These are phyloP conservation scores for Glycyrrhiza uralensis DNA, from an alignment of 306 rosid species.

Conservation along the genomic window DNA sequence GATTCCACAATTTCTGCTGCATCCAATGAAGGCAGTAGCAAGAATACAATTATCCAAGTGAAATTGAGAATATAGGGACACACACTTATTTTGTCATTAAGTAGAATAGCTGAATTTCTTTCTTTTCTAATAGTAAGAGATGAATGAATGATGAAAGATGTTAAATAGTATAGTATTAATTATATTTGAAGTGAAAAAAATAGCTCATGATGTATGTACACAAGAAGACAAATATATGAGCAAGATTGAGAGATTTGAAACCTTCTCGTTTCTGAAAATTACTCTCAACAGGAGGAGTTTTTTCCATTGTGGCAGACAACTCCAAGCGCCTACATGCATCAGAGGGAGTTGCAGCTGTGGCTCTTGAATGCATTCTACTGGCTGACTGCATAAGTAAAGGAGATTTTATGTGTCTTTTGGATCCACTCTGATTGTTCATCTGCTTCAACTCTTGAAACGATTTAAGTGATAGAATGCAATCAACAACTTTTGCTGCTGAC, in stretches of 20 bases:
- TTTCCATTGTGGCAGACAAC: constrained; percentile 54
- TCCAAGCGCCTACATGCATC: constrained; percentile 74
- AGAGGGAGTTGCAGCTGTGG: constrained; percentile 44
- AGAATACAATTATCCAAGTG: constrained; percentile 10
- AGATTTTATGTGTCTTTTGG: constrained; percentile 53
- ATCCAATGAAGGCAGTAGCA: constrained; percentile 17
- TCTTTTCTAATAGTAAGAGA: background rate
- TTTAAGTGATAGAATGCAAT: constrained; percentile 78
- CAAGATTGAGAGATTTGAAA: constrained; percentile 25
- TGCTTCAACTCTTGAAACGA: constrained; percentile 66
- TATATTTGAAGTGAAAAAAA: background rate
- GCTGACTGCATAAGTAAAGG: constrained; percentile 57
- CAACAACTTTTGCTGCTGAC: constrained; percentile 70
- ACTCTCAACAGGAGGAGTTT: constrained; percentile 33
- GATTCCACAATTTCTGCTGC: constrained; percentile 45
- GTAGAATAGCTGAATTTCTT: background rate
- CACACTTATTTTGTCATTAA: background rate
- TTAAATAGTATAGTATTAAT: too few species aligned
- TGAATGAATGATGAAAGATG: background rate
- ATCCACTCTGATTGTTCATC: constrained; percentile 47
- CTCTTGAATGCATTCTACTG: constrained; percentile 48
- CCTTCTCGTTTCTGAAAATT: constrained; percentile 58
- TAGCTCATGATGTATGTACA: background rate
- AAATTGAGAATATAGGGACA: background rate
- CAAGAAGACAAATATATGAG: background rate